A percentile compares a stretch with the other conserved stretches of the same genome.
Evolutionary conservation across 2,329 filamentous ascomycete genomes (phyloP).

Genomic region (Eutypella sp.): DNA sequence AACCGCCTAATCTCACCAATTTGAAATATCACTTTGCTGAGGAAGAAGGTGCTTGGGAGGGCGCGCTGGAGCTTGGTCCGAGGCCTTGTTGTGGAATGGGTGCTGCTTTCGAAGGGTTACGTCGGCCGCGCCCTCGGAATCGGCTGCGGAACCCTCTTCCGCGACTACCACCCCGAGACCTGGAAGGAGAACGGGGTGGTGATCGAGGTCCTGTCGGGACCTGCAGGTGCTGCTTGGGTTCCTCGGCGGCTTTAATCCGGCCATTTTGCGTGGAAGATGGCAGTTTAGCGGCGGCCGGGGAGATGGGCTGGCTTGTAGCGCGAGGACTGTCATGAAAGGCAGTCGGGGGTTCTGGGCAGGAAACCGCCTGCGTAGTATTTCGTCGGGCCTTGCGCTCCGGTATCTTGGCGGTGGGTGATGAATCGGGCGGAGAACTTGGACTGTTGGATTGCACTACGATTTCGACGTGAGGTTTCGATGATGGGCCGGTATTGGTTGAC

Average conservation of each 20-base stretch:
- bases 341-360: slow-evolving; percentile 18
- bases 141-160: slow-evolving; percentile 13
- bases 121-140: slow-evolving; percentile 21
- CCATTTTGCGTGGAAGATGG: not conserved
- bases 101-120: slow-evolving; percentile 14
- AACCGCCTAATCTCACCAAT: not conserved
- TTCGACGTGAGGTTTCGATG: slow-evolving; percentile 6
- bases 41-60: not conserved
- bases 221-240: slow-evolving; percentile 1
- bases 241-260: slow-evolving; percentile 1
- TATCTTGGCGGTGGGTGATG: slow-evolving; percentile 5
- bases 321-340: slow-evolving; percentile 20
- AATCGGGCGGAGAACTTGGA: slow-evolving; percentile 4
- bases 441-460: slow-evolving; percentile 11
- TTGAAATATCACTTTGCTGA: not conserved
- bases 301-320: slow-evolving; percentile 21
- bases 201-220: slow-evolving; percentile 4
- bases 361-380: slow-evolving; percentile 23
- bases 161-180: slow-evolving; percentile 8
- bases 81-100: slow-evolving; percentile 7
- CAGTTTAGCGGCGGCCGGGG: slow-evolving; percentile 8
- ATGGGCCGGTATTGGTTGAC: no score
- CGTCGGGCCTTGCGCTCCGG: slow-evolving; percentile 18
- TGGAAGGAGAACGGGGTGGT: slow-evolving; percentile 6
- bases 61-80: not conserved